Evolutionary conservation across 352 stramenopile genomes (phyloP).

Genomic region (Aphanomyces invadans): DNA sequence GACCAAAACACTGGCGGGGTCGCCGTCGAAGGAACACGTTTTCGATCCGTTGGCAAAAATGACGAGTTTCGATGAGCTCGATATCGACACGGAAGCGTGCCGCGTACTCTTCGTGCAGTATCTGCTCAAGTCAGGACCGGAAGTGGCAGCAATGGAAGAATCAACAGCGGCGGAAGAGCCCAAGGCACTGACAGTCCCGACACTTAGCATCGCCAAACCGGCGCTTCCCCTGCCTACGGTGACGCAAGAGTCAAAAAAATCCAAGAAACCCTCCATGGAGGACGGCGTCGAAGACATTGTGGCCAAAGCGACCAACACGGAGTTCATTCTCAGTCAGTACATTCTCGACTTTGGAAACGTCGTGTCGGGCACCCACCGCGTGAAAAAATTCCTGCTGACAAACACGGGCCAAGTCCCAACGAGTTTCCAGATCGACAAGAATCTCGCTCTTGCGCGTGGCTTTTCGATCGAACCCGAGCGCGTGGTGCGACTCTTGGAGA

Average conservation of each 20-base stretch:
- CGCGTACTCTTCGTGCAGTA: conserved; percentile 85
- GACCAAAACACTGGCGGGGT: neutral
- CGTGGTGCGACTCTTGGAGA: conserved; percentile 88
- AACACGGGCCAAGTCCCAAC: conserved; percentile 84
- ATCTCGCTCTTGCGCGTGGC: conserved; percentile 67
- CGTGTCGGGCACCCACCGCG: conserved; percentile 84
- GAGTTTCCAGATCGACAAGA: conserved; percentile 90
- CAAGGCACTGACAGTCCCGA: conserved; percentile 6
- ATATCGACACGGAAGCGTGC: conserved; percentile 76
- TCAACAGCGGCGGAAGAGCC: neutral
- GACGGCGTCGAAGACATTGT: neutral
- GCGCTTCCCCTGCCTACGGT: neutral
- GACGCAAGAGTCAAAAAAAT: neutral
- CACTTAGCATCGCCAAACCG: conserved; percentile 2
- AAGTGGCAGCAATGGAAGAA: neutral
- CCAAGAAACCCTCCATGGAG: neutral
- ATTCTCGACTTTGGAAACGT: conserved; percentile 93
- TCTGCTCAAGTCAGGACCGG: conserved; percentile 27
- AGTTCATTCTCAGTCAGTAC: conserved; percentile 86
- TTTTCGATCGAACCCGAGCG: conserved; percentile 92
- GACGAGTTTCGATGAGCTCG: conserved; percentile 48
- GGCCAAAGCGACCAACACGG: conserved; percentile 11
- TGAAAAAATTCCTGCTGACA: conserved; percentile 88
- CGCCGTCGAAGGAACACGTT: neutral
- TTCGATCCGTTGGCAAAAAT: conserved; percentile 11